Percentiles rank a stretch among this genome's conserved stretches.
Evolutionary conservation across 1,284 basidiomycete species (phyloP).

Genomic region (Microbotryum intermedium): DNA sequence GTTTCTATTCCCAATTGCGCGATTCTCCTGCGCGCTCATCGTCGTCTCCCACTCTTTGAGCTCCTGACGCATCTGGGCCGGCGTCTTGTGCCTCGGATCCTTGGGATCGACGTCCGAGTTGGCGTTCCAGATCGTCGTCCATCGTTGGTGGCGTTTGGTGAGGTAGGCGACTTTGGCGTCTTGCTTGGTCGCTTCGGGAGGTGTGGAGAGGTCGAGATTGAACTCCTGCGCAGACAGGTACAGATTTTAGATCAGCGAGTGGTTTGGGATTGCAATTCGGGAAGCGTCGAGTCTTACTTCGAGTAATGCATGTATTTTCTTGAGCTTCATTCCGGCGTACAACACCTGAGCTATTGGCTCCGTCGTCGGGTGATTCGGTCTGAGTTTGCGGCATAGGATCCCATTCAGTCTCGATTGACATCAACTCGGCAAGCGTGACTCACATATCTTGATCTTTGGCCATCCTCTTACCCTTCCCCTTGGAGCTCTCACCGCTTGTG

Average conservation of each 20-base stretch:
- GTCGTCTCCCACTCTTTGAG: slow-evolving; percentile 18
- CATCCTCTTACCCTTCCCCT: neutral
- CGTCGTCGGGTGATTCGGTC: neutral
- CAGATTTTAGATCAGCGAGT: neutral
- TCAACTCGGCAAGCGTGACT: neutral
- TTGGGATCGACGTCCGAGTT: slow-evolving; percentile 14
- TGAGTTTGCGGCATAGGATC: neutral
- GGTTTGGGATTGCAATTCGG: neutral
- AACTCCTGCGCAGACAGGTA: neutral
- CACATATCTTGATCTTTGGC: neutral
- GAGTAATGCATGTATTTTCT: slow-evolving; percentile 6
- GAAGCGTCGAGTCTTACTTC: neutral
- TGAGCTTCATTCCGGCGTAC: slow-evolving; percentile 7
- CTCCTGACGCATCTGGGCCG: slow-evolving; percentile 4
- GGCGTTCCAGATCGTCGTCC: slow-evolving; percentile 20
- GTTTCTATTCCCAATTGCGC: neutral
- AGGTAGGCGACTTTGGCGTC: slow-evolving; percentile 1
- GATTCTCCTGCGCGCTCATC: neutral
- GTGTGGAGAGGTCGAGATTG: neutral
- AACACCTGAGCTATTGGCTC: neutral
- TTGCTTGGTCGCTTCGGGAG: neutral
- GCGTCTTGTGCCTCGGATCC: slow-evolving; percentile 4
- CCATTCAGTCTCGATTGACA: neutral
- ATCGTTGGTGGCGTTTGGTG: slow-evolving; percentile 10
- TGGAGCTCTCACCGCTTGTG: neutral